Evolutionary conservation across 2,329 filamentous ascomycete genomes (phyloP).

Genomic region (Biscogniauxia marginata): DNA sequence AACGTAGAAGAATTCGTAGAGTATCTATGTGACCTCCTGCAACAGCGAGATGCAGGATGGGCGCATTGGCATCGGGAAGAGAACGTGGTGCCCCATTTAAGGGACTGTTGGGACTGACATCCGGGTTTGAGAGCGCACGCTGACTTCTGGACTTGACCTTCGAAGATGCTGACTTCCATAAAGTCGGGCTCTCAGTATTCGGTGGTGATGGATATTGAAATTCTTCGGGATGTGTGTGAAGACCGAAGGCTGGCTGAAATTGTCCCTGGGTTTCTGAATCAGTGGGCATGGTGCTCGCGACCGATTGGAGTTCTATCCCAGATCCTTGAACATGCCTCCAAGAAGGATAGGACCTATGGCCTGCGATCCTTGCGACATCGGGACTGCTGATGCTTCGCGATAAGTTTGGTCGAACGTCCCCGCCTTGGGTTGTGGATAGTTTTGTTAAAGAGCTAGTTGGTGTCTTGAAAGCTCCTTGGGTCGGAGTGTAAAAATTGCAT

Average conservation of each 20-base stretch:
- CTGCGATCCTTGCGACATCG: background rate
- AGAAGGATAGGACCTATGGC: background rate
- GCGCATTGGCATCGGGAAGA: slow-evolving; percentile 21
- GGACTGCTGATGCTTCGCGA: slow-evolving; percentile 17
- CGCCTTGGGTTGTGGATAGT: background rate
- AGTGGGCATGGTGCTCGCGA: slow-evolving; percentile 3
- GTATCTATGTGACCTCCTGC: slow-evolving; percentile 25
- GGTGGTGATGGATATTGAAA: slow-evolving; percentile 24
- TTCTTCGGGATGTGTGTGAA: slow-evolving; percentile 17
- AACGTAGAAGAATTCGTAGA: slow-evolving; percentile 23
- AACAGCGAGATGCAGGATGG: slow-evolving; percentile 25
- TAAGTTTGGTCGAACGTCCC: slow-evolving; percentile 10
- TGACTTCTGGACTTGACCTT: slow-evolving; percentile 8
- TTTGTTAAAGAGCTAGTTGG: background rate
- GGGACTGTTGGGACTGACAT: background rate
- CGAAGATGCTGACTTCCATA: slow-evolving; percentile 13
- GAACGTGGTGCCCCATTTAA: slow-evolving; percentile 12
- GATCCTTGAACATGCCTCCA: background rate
- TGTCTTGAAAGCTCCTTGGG: background rate
- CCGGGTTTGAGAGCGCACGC: background rate
- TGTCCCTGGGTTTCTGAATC: slow-evolving; percentile 13
- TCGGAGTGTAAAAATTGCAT: background rate
- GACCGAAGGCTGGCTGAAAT: slow-evolving; percentile 19
- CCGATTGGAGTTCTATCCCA: slow-evolving; percentile 1
- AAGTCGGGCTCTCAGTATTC: slow-evolving; percentile 14